phyloP scores from a whole-genome alignment of 2,329 filamentous ascomycete species.

The Pseudocercospora pini-densiflorae region DNA sequence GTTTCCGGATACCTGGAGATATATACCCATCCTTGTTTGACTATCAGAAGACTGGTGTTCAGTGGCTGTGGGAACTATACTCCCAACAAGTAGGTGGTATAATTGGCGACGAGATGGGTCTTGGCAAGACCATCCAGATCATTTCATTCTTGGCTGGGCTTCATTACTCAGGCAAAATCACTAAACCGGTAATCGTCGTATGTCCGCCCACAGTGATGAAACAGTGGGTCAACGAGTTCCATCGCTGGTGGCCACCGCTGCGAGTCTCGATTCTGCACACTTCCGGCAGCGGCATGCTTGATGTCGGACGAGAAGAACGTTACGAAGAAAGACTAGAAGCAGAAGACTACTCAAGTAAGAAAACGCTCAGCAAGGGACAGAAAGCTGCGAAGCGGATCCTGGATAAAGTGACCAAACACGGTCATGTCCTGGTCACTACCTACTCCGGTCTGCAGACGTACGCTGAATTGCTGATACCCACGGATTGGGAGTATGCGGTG shows the following conservation, averaged over 20 bases:
- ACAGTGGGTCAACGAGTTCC: conserved; percentile 99
- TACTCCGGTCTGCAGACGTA: conserved; percentile 97
- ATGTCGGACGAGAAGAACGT: conserved; percentile 65
- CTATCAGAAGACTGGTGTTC: conserved; percentile 95
- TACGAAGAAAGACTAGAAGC: conserved; percentile 67
- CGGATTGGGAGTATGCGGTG: conserved; percentile 91
- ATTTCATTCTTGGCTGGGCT: conserved; percentile 86
- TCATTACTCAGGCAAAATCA: conserved; percentile 86
- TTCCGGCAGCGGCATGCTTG: conserved; percentile 95
- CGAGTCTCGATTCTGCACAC: conserved; percentile 94
- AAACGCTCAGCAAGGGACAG: conserved; percentile 58
- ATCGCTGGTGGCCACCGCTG: conserved; percentile 99
- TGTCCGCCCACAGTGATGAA: conserved; percentile 93
- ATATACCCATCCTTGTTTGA: conserved; percentile 92
- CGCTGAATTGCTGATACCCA: conserved; percentile 76
- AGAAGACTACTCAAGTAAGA: conserved; percentile 45
- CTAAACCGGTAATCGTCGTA: conserved; percentile 86
- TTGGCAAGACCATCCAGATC: conserved; percentile 90
- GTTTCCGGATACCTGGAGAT: conserved; percentile 83
- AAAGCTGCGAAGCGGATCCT: conserved; percentile 80
- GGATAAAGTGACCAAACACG: conserved; percentile 77
- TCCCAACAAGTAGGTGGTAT: conserved; percentile 91
- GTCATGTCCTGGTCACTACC: conserved; percentile 93
- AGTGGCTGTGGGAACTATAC: conserved; percentile 94
- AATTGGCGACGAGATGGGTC: conserved; percentile 95